Evolutionary conservation across 305 asterid genomes (phyloP).

Genomic region (Fraxinus xanthoxyloides): DNA sequence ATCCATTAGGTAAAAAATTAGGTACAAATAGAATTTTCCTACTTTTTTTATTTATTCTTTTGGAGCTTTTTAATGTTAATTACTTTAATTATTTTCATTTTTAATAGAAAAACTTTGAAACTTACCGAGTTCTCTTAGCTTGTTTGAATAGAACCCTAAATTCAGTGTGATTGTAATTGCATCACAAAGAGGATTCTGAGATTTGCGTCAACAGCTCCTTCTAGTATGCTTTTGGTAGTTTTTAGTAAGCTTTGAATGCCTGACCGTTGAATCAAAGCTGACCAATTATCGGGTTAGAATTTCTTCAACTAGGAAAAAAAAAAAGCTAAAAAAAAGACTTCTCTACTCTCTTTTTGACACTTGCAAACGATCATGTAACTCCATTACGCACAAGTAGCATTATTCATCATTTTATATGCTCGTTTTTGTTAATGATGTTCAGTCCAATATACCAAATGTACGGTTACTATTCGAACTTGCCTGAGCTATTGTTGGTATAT

Average conservation of each 20-base stretch:
- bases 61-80: neutral
- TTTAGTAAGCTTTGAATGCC: neutral
- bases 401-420: neutral
- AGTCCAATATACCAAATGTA: neutral
- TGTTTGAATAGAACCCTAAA: neutral
- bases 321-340: no score
- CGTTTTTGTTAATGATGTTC: neutral
- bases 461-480: neutral
- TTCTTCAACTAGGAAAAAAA: no score
- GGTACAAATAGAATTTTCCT: no score
- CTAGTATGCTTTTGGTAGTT: neutral
- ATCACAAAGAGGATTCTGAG: neutral
- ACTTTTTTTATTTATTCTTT: constrained; percentile 22
- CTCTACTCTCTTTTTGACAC: no score
- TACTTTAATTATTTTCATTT: neutral
- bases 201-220: neutral
- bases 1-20: no score
- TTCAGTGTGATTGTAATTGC: neutral
- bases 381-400: no score
- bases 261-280: neutral
- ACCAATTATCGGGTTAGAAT: neutral
- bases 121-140: neutral
- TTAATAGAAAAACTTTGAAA: neutral
- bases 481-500: neutral
- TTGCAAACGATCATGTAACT: no score